Conservation (phyloP, 169 alveolate species). For the Plasmodium gonderi region DNA sequence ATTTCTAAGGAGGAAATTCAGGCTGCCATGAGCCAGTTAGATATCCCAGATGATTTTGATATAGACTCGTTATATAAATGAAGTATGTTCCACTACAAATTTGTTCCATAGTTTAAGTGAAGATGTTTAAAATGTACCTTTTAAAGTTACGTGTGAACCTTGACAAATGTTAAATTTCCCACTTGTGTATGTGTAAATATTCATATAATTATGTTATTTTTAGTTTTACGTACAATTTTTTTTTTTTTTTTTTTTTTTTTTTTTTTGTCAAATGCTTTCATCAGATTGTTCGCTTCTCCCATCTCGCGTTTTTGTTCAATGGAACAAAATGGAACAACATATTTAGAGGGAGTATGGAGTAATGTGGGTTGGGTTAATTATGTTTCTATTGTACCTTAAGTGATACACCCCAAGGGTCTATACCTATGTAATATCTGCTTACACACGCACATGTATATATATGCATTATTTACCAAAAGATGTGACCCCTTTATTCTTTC, state of each 20-base stretch:
- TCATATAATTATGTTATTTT: neutral
- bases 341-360: no score
- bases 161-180: no score
- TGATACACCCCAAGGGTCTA: no score
- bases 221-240: no score
- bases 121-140: no score
- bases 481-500: neutral
- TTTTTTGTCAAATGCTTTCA: neutral
- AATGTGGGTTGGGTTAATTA: no score
- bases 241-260: no score
- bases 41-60: slow-evolving; percentile 57
- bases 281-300: neutral
- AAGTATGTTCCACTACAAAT: neutral
- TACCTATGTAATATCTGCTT: no score
- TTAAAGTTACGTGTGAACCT: no score
- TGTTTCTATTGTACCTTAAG: no score
- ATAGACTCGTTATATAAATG: slow-evolving; percentile 36
- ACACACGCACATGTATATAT: no score
- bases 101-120: no score
- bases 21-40: slow-evolving; percentile 63
- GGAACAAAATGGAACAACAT: neutral
- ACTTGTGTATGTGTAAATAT: neutral
- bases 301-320: neutral
- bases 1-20: slow-evolving; percentile 60
- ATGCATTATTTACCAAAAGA: neutral